Evolutionary conservation across 2,329 filamentous ascomycete genomes (phyloP).

Genomic region (Xylariaceae sp.): DNA sequence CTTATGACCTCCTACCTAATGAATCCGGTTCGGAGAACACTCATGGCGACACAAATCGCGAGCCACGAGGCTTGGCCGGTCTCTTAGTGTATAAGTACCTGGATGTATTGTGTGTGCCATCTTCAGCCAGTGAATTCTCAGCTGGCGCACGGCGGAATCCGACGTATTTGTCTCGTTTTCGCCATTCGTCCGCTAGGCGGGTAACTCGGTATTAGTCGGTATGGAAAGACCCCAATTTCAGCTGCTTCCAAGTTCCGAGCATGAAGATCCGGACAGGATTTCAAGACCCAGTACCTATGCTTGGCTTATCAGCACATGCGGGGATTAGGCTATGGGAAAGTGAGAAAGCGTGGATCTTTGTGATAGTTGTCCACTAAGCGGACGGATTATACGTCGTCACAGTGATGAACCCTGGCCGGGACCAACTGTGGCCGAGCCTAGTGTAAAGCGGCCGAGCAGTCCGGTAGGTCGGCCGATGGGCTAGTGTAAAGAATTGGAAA

Average conservation of each 20-base stretch:
- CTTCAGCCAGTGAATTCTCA: constrained; percentile 1
- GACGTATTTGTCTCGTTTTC: constrained; percentile 9
- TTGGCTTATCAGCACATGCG: background rate
- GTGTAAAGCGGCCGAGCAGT: no score
- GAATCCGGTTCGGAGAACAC: constrained; percentile 3
- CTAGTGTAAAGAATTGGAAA: no score
- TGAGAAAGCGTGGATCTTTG: no score
- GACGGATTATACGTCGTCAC: no score
- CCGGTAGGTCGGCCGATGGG: no score
- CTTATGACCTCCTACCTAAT: background rate
- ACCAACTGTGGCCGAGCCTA: no score
- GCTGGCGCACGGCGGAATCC: constrained; percentile 5
- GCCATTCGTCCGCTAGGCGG: constrained; percentile 9
- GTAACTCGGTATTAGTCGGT: background rate
- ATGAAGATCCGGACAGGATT: background rate
- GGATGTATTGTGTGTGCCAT: constrained; percentile 2
- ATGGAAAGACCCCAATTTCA: background rate
- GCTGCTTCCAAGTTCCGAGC: background rate
- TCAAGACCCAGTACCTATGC: background rate
- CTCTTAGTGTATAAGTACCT: background rate
- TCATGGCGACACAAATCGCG: constrained; percentile 6
- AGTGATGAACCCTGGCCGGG: no score
- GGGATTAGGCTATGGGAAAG: background rate
- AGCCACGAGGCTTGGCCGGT: background rate
- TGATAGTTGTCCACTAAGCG: no score